These are phyloP conservation scores for Pleodorina starrii DNA, from an alignment of 139 green algal species.

Conservation along the genomic window DNA sequence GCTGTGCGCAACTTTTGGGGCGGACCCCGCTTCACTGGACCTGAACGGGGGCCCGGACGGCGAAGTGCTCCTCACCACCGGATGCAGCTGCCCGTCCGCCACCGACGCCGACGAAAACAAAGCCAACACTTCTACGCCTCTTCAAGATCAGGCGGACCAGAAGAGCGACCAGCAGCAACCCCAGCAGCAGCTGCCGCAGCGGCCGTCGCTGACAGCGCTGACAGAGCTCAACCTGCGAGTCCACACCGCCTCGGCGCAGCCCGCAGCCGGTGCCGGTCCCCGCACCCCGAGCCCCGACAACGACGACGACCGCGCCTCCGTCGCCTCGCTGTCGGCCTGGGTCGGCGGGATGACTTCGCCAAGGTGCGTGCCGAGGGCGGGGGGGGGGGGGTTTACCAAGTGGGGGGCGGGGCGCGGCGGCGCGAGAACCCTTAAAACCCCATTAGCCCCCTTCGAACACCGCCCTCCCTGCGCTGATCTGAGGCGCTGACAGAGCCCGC, in stretches of 20 bases:
- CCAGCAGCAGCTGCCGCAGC: not conserved
- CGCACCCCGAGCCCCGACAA: not conserved
- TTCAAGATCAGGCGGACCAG: no score
- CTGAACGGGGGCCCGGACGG: no score
- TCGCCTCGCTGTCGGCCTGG: slow-evolving; percentile 13
- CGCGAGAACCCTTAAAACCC: no score
- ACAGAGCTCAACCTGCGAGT: not conserved
- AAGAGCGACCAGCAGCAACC: slow-evolving; percentile 14
- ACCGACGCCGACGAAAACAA: not conserved
- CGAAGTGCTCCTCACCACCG: no score
- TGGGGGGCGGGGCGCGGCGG: no score
- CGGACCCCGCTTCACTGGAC: slow-evolving; percentile 3
- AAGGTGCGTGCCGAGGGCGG: no score
- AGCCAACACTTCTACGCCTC: no score
- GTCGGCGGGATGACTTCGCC: not conserved
- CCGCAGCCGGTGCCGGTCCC: not conserved
- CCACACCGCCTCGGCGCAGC: slow-evolving; percentile 6
- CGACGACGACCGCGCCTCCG: slow-evolving; percentile 3
- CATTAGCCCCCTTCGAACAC: no score
- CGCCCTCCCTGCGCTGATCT: no score
- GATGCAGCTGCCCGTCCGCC: no score
- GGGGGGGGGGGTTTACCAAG: no score
- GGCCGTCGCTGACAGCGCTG: not conserved
- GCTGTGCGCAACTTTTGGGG: slow-evolving; percentile 12
- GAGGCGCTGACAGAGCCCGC: no score